Base-by-base conservation (phyloP, 225 moss, liverwort and hornwort genomes). In the Rhytidiadelphus loreus region DNA sequence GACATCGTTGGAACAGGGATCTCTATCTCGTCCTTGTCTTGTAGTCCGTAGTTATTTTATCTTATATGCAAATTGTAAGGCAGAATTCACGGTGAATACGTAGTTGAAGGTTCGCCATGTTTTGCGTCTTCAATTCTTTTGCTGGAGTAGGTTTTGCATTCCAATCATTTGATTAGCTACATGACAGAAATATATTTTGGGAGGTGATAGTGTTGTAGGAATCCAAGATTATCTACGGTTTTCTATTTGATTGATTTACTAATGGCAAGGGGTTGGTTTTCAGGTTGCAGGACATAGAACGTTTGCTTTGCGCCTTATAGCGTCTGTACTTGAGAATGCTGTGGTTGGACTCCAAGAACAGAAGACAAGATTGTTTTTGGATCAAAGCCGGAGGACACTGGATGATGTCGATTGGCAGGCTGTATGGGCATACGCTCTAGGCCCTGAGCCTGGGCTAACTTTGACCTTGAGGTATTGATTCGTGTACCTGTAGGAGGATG, bases 221-320 rank as follows among this genome's bases (percentile, higher is more conserved):
- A 28, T 80, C 44, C 41, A 18, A 77, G 35, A 43, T 69, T n/a
- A 57, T 55, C 19, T 70, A 64, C 59, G 63, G 81, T 82, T 57
- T 73, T 77, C 56, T 48, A 72, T 84, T 33, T 16, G 46, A 64
- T 76, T 71, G 19, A 70, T 63, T 63, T 14, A 39, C 70, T 83
- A 73, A 75, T 72, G 52, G 33, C 74, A 62, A 86, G 61, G 46
- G 71, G 12, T 75, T 84, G 68, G 53, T 72, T 81, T 39, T 85
- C 93, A 98, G 98, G 95, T 99, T 85, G 92, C 99, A 82, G 97
- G 97, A 69, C 99, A 99, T 89, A 90, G 99, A 92, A 88, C 96
- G 80, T 92, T 94, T 77, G 96, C 96, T 81, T 89, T 99, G 77
- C 99, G 95, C 68, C 92, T 99, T n/a, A 91, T 97, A 83, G 90